These are phyloP conservation scores for Tulasnella sp. DNA, from an alignment of 768 basidiomycete species.

Conservation along the genomic window DNA sequence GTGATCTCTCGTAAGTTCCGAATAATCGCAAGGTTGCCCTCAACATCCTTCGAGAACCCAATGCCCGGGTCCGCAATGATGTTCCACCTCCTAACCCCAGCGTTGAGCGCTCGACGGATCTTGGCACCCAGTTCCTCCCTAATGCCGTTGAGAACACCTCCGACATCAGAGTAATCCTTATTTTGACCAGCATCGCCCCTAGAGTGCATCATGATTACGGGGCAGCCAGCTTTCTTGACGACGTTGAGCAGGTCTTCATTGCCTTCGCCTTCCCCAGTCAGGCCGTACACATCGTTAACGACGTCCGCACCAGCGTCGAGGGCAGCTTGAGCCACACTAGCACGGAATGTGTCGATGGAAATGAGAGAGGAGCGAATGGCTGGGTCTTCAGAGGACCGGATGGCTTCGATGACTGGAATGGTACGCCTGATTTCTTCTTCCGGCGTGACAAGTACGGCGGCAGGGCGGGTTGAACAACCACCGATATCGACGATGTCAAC, in stretches of 20 bases:
- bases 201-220: constrained; percentile 90
- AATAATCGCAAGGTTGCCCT: constrained; percentile 61
- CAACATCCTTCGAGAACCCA: constrained; percentile 81
- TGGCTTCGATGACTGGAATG: constrained; percentile 50
- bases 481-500: constrained; percentile 84
- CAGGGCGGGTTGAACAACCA: constrained; percentile 85
- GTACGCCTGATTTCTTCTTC: constrained; percentile 66
- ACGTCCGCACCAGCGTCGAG: constrained; percentile 83
- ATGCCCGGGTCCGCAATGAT: constrained; percentile 85
- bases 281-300: constrained; percentile 86
- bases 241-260: constrained; percentile 49
- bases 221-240: constrained; percentile 52
- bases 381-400: constrained; percentile 30
- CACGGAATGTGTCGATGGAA: constrained; percentile 84
- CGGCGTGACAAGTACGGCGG: constrained; percentile 48
- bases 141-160: constrained; percentile 52
- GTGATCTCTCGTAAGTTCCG: constrained; percentile 37
- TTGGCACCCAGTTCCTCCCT: constrained; percentile 57
- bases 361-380: constrained; percentile 36
- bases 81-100: constrained; percentile 75
- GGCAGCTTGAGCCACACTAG: constrained; percentile 51
- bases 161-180: constrained; percentile 49
- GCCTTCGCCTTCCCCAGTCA: constrained; percentile 42
- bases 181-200: constrained; percentile 67
- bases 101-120: constrained; percentile 50